Conservation (phyloP, 768 basidiomycete genomes). For the Steccherinum ochraceum region DNA sequence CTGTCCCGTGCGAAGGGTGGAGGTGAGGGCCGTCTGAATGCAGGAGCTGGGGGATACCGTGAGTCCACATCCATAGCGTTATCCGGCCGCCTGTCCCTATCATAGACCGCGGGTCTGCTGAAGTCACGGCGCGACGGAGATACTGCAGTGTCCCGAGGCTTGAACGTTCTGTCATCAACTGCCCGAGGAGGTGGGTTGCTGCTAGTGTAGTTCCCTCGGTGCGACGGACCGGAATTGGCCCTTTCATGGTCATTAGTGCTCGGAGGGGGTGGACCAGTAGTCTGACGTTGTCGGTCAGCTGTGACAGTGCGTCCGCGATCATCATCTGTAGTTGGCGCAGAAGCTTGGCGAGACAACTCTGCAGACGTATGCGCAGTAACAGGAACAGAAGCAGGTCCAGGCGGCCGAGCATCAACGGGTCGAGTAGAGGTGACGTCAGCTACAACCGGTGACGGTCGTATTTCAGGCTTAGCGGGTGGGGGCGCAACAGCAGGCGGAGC, state of each 20-base stretch:
- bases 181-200: conserved; percentile 16
- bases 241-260: not conserved
- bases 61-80: conserved; percentile 19
- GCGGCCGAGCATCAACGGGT: conserved; percentile 8
- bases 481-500: not conserved
- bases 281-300: conserved; percentile 11
- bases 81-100: conserved; percentile 16
- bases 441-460: not conserved
- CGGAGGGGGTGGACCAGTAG: conserved; percentile 6
- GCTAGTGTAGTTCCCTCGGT: conserved; percentile 3
- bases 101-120: conserved; percentile 16
- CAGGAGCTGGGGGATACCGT: conserved; percentile 8
- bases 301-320: conserved; percentile 19
- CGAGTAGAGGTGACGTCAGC: not conserved
- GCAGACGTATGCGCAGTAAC: conserved; percentile 10
- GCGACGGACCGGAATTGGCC: not conserved
- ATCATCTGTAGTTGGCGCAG: conserved; percentile 12
- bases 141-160: conserved; percentile 12
- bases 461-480: not conserved
- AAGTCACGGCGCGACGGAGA: conserved; percentile 16
- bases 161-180: conserved; percentile 17
- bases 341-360: conserved; percentile 5
- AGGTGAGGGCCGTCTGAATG: conserved; percentile 18
- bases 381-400: conserved; percentile 1
- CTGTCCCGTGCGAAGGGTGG: conserved; percentile 8